These are phyloP conservation scores for Syzygium aqueum DNA, from an alignment of 345 rosid species.

Conservation along the genomic window DNA sequence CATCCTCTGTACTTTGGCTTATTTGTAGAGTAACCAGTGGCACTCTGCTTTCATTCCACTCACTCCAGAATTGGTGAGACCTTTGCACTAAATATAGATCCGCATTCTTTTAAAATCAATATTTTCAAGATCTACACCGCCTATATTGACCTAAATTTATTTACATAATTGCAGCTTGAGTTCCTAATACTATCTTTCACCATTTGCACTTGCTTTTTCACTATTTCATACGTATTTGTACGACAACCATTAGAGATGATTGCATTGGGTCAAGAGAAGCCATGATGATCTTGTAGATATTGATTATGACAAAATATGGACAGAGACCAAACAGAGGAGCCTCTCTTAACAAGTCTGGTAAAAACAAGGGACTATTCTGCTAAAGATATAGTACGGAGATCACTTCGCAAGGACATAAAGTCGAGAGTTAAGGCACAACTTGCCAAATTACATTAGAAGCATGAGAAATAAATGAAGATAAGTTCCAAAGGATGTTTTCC, in stretches of 20 bases:
- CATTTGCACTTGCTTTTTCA: not conserved
- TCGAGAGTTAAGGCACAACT: not conserved
- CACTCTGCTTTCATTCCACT: not conserved
- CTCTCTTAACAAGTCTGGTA: not conserved
- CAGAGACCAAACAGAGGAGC: not conserved
- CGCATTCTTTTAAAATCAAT: not conserved
- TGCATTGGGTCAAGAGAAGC: not conserved
- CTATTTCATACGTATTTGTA: not conserved
- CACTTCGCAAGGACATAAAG: not conserved
- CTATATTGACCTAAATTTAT: not conserved
- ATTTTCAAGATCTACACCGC: not conserved
- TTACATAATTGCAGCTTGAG: not conserved
- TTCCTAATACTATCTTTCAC: not conserved
- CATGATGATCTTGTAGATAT: not conserved
- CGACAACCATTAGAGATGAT: not conserved
- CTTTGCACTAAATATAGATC: not conserved
- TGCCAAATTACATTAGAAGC: not conserved
- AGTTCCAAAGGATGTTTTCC: not conserved
- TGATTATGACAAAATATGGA: not conserved
- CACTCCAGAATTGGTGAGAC: not conserved
- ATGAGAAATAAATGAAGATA: not conserved
- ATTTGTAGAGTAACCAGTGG: not conserved
- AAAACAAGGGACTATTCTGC: not conserved
- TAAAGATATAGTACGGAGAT: too few species aligned
- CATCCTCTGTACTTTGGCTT: too few species aligned